phyloP scores from a whole-genome alignment of 2,329 filamentous ascomycete species.

The Delphinella strobiligena region DNA sequence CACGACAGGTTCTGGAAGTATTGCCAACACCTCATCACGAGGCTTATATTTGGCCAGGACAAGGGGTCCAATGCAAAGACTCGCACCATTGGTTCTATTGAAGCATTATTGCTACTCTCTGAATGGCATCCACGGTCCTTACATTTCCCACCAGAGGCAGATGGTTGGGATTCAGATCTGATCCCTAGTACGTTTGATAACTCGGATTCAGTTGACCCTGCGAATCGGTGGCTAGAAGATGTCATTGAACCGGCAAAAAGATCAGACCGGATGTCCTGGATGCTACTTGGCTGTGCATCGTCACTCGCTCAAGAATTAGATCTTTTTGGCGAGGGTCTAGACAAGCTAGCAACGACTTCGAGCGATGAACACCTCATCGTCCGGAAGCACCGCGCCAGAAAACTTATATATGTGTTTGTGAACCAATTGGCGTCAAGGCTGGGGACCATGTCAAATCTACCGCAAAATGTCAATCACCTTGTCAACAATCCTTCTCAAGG shows the following conservation, averaged over 20 bases:
- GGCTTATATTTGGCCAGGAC: constrained; percentile 43
- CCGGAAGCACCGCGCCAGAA: background rate
- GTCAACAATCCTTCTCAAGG: background rate
- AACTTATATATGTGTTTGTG: background rate
- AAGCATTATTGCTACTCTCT: constrained; percentile 41
- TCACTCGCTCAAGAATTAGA: background rate
- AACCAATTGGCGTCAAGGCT: background rate
- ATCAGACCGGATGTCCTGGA: constrained; percentile 28
- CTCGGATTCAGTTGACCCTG: background rate
- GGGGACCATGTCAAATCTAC: background rate
- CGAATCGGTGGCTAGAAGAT: constrained; percentile 39
- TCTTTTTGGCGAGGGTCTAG: background rate
- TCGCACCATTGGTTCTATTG: constrained; percentile 41
- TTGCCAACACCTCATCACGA: constrained; percentile 40
- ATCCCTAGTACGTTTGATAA: constrained; percentile 24
- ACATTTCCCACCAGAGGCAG: constrained; percentile 24
- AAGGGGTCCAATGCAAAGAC: constrained; percentile 36
- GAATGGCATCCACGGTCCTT: constrained; percentile 46
- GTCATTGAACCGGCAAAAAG: constrained; percentile 42
- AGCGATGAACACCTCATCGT: background rate
- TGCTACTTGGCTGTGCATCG: background rate
- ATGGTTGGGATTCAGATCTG: constrained; percentile 45
- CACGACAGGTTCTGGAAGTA: constrained; percentile 44
- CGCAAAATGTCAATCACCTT: background rate
- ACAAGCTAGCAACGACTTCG: background rate